Evolutionary conservation across 75 land plant genomes (phyloP), one percentile per base, ranked within the genome.

Genomic region (Selaginella tamariscina): DNA sequence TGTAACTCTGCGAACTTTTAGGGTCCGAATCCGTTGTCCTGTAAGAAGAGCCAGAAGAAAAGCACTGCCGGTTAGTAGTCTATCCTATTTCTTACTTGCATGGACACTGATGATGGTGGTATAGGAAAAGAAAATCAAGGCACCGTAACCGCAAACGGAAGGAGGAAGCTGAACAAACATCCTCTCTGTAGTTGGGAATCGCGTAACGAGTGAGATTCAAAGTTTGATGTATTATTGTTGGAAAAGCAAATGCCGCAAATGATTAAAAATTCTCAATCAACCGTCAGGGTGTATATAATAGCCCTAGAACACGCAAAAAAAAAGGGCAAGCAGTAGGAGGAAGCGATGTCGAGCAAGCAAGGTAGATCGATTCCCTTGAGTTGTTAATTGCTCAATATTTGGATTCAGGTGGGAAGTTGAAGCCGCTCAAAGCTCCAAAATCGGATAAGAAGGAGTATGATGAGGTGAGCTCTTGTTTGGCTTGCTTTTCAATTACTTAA

Each of bases 1-100:
- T n/a, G 2, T 20, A 8, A n/a, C 29, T n/a, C n/a, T n/a, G n/a
- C n/a, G n/a, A n/a, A n/a, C 27, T 55, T 26, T 0, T 56, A 91
- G 96, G 91, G 84, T 44, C 88, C 88, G 68, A 91, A 91, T 68
- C 96, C 96, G 44, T 82, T 87, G 31, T 91, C 96, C 54, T 80
- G 85, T 65, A 75, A 78, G 74, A 91, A 91, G 82, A 91, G 5
- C 49, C 49, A 39, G 49, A 39, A 39, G 49, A 5, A 39, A 39
- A n/a, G n/a, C n/a, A n/a, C n/a, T n/a, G n/a, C n/a, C n/a, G n/a
- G n/a, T n/a, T n/a, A n/a, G n/a, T n/a, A n/a, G n/a, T n/a, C n/a
- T n/a, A n/a, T n/a, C n/a, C n/a, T n/a, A n/a, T n/a, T n/a, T n/a
- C n/a, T n/a, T n/a, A n/a, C n/a, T n/a, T n/a, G n/a, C n/a, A n/a